Percentiles rank a stretch among this genome's conserved stretches.
These are phyloP conservation scores for Colletotrichum truncatum DNA, from an alignment of 2,329 filamentous ascomycete species.

Conservation along the genomic window DNA sequence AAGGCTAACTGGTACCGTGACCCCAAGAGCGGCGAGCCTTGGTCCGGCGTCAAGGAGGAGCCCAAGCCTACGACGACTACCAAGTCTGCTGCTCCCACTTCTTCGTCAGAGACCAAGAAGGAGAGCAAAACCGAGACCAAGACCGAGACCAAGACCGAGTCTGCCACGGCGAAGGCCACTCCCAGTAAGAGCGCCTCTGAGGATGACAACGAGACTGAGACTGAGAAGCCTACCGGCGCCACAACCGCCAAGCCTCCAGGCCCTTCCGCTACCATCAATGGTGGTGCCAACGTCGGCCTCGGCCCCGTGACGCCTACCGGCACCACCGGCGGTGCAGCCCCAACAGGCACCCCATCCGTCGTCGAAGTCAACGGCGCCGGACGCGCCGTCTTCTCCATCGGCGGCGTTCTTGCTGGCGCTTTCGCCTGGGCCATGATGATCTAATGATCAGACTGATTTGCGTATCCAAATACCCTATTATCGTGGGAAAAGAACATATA, in stretches of 20 bases:
- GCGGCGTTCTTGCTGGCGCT: background rate
- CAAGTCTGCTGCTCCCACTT: background rate
- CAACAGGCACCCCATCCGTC: constrained; percentile 6
- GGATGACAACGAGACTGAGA: background rate
- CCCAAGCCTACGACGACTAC: constrained; percentile 13
- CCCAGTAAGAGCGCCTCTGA: background rate
- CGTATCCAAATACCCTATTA: background rate
- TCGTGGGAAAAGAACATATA: background rate
- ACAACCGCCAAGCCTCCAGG: constrained; percentile 3
- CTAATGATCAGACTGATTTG: too few relatives aligned
- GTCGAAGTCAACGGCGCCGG: constrained; percentile 21
- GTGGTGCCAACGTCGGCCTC: constrained; percentile 15
- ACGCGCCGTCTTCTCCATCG: constrained; percentile 9
- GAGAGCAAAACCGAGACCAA: background rate
- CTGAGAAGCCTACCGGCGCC: background rate
- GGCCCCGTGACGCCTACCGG: background rate
- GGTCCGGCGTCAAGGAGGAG: constrained; percentile 6
- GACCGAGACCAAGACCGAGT: background rate
- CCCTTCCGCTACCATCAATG: constrained; percentile 11
- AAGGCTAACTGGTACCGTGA: constrained; percentile 56
- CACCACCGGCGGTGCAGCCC: background rate
- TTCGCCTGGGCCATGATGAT: constrained; percentile 14
- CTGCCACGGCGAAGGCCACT: background rate
- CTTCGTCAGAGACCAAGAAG: background rate
- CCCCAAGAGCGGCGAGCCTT: constrained; percentile 36